Evolutionary conservation across 352 stramenopile genomes (phyloP).

Genomic region (Globisporangium apiculatum): DNA sequence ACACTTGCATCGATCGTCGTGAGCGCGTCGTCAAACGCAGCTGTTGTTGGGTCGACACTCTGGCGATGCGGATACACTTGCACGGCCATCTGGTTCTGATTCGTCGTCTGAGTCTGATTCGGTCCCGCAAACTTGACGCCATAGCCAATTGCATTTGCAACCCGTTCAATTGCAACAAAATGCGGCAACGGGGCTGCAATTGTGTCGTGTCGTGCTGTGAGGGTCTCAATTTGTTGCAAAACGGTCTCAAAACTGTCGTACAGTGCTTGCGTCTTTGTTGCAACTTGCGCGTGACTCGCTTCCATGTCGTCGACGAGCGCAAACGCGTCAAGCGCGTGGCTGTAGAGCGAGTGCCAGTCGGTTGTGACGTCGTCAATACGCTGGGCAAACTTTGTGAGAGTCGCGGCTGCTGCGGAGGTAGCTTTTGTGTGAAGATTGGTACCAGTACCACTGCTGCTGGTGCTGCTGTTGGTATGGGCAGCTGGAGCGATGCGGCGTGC

Average conservation of each 20-base stretch:
- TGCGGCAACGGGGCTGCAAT: slow-evolving; percentile 64
- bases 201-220: slow-evolving; percentile 52
- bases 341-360: slow-evolving; percentile 36
- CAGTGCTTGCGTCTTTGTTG: slow-evolving; percentile 62
- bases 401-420: slow-evolving; percentile 11
- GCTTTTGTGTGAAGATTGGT: background rate
- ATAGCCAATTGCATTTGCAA: slow-evolving; percentile 55
- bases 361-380: slow-evolving; percentile 24
- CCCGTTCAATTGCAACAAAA: slow-evolving; percentile 56
- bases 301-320: slow-evolving; percentile 77
- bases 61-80: slow-evolving; percentile 76
- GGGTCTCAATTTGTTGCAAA: slow-evolving; percentile 48
- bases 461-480: background rate
- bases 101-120: slow-evolving; percentile 1
- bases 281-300: slow-evolving; percentile 67
- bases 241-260: slow-evolving; percentile 74
- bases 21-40: slow-evolving; percentile 46
- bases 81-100: slow-evolving; percentile 24
- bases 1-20: slow-evolving; percentile 64
- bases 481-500: slow-evolving; percentile 3
- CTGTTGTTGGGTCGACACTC: slow-evolving; percentile 64
- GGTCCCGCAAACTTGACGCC: slow-evolving; percentile 59
- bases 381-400: slow-evolving; percentile 21
- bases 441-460: background rate
- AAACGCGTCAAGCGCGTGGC: slow-evolving; percentile 53